Percentiles rank a stretch among this genome's conserved stretches.
Evolutionary conservation across 129 eudicot genomes (phyloP).

Genomic region (Pittosporum tobira): DNA sequence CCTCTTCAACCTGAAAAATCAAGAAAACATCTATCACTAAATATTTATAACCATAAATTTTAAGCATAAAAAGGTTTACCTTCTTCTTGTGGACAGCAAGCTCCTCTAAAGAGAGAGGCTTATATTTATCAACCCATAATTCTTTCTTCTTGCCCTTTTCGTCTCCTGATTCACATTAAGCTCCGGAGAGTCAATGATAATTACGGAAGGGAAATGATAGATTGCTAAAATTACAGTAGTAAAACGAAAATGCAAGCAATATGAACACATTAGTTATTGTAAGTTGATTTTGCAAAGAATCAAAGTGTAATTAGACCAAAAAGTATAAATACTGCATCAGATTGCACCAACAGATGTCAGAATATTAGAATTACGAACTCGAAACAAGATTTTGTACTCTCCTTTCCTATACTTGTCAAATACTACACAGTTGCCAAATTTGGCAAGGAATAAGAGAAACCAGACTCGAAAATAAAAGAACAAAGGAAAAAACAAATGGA

Average conservation of each 20-base stretch:
- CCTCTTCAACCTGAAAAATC: slow-evolving; percentile 72
- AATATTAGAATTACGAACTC: neutral
- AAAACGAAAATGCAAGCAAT: slow-evolving; percentile 4
- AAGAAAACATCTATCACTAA: neutral
- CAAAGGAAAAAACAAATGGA: neutral
- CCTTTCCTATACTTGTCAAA: too few relatives aligned
- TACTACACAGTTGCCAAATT: too few relatives aligned
- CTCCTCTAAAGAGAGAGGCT: slow-evolving; percentile 58
- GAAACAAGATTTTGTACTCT: too few relatives aligned
- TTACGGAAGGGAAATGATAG: neutral
- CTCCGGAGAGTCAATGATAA: neutral
- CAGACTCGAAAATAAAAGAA: too few relatives aligned
- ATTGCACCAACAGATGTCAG: neutral
- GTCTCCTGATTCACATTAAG: slow-evolving; percentile 27
- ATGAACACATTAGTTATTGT: neutral
- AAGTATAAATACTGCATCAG: neutral
- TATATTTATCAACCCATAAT: slow-evolving; percentile 80
- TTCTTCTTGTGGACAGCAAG: slow-evolving; percentile 95
- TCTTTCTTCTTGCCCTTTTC: slow-evolving; percentile 31
- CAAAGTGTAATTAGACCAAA: neutral
- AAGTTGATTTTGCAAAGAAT: neutral
- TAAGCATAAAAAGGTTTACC: slow-evolving; percentile 25
- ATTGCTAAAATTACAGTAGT: neutral
- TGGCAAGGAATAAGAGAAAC: neutral
- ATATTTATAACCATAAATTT: neutral